Conservation (phyloP, 768 basidiomycete species). For the Auricularia cornea region DNA sequence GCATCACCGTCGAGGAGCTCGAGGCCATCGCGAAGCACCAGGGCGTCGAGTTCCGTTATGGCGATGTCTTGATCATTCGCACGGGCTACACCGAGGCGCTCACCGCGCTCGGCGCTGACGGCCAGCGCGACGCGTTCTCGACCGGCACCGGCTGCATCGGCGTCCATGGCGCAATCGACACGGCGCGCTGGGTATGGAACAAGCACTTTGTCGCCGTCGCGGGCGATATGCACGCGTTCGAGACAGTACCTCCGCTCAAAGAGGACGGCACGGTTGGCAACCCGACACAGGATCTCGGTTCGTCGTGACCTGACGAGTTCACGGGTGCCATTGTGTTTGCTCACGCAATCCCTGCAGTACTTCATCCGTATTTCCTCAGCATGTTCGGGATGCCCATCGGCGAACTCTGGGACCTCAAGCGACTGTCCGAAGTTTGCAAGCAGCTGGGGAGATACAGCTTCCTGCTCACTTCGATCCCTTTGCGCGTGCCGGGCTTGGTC, state of each 20-base stretch:
- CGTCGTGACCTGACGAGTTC: too few species aligned
- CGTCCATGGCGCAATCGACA: background rate
- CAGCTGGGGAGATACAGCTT: constrained; percentile 58
- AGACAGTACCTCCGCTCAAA: constrained; percentile 29
- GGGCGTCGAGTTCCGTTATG: constrained; percentile 49
- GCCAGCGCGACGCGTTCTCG: background rate
- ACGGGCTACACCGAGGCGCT: constrained; percentile 47
- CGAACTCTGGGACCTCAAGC: constrained; percentile 66
- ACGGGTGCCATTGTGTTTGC: too few species aligned
- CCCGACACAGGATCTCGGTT: constrained; percentile 1
- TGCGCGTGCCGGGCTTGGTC: background rate
- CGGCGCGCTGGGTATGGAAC: constrained; percentile 35
- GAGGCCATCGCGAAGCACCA: constrained; percentile 50
- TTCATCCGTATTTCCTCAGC: constrained; percentile 22
- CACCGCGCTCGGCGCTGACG: background rate
- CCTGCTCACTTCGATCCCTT: constrained; percentile 25
- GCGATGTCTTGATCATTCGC: constrained; percentile 53
- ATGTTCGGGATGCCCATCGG: constrained; percentile 72
- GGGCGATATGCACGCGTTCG: constrained; percentile 58
- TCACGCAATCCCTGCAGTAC: constrained; percentile 1
- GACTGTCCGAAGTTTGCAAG: constrained; percentile 46
- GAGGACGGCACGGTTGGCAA: constrained; percentile 1
- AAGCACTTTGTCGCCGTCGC: constrained; percentile 66
- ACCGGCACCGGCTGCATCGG: constrained; percentile 33
- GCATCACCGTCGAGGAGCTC: constrained; percentile 45